Evolutionary conservation across 2,329 filamentous ascomycete species (phyloP).

Genomic region (Rutstroemia sp.): DNA sequence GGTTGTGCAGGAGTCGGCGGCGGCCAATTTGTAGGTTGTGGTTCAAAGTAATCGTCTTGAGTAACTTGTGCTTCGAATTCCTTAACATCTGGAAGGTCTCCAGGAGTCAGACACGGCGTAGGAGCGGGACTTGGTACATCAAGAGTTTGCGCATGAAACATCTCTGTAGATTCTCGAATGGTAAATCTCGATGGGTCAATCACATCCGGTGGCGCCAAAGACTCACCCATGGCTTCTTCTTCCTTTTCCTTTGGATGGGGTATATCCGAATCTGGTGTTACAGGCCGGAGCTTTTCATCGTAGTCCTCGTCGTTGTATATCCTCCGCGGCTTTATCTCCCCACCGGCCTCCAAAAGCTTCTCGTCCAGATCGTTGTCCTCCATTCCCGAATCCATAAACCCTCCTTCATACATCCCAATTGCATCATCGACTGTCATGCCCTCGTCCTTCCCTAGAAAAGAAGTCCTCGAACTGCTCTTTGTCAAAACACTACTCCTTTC

Average conservation of each 20-base stretch:
- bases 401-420: constrained; percentile 62
- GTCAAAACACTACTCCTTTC: constrained; percentile 78
- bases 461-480: constrained; percentile 69
- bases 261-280: constrained; percentile 18
- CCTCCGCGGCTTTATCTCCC: neutral
- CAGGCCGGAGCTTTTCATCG: constrained; percentile 12
- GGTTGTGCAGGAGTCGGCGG: constrained; percentile 11
- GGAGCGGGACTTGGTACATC: constrained; percentile 38
- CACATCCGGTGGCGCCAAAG: constrained; percentile 5
- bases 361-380: constrained; percentile 30
- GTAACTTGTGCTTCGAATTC: constrained; percentile 9
- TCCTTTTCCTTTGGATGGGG: constrained; percentile 12
- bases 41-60: constrained; percentile 12
- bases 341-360: neutral
- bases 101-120: neutral
- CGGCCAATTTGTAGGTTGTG: constrained; percentile 7
- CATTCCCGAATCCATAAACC: constrained; percentile 46
- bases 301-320: neutral
- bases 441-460: constrained; percentile 44
- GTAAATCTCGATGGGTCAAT: constrained; percentile 7
- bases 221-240: constrained; percentile 23
- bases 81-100: neutral
- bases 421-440: constrained; percentile 59
- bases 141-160: constrained; percentile 30
- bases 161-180: constrained; percentile 34